A percentile compares a stretch with the other conserved stretches of the same genome.
phyloP scores from a whole-genome alignment of 495 filamentous ascomycete species.

The Penicillium cataractarum region DNA sequence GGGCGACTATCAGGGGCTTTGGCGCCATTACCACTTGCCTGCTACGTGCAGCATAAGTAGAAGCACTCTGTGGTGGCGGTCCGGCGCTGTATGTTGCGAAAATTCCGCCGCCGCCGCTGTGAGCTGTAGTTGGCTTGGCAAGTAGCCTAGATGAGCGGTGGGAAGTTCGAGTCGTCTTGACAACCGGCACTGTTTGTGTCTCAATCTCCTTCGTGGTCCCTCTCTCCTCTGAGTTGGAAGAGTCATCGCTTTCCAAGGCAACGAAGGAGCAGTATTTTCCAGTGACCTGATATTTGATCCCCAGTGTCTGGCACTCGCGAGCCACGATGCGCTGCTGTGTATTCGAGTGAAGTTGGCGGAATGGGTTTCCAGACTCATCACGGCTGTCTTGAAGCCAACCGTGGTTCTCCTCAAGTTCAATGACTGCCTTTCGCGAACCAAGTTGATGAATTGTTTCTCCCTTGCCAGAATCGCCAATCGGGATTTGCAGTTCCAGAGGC shows the following conservation, averaged over 20 bases:
- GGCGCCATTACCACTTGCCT: too few species aligned
- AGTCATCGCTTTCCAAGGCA: conserved; percentile 54
- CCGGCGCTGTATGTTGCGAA: too few species aligned
- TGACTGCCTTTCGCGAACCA: conserved; percentile 65
- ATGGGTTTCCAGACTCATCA: conserved; percentile 42
- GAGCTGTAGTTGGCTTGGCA: too few species aligned
- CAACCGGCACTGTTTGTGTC: neutral
- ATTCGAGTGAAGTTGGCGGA: conserved; percentile 52
- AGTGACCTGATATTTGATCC: conserved; percentile 64
- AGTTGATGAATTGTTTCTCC: conserved; percentile 69
- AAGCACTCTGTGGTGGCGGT: too few species aligned
- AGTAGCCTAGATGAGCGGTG: neutral
- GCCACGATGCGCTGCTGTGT: conserved; percentile 58
- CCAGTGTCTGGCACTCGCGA: conserved; percentile 64
- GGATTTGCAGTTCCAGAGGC: conserved; percentile 63
- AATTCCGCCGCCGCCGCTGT: too few species aligned
- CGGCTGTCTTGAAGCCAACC: conserved; percentile 64
- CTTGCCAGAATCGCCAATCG: conserved; percentile 52
- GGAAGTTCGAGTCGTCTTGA: neutral
- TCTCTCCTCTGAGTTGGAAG: neutral
- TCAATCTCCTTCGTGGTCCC: neutral
- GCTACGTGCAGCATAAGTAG: too few species aligned
- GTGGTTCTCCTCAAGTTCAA: conserved; percentile 68
- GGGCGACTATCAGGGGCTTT: too few species aligned
- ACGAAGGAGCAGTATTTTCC: conserved; percentile 74